Evolutionary conservation across 2,329 filamentous ascomycete species (phyloP), one percentile per base, ranked within the genome.

Genomic region (Zarea fungicola): DNA sequence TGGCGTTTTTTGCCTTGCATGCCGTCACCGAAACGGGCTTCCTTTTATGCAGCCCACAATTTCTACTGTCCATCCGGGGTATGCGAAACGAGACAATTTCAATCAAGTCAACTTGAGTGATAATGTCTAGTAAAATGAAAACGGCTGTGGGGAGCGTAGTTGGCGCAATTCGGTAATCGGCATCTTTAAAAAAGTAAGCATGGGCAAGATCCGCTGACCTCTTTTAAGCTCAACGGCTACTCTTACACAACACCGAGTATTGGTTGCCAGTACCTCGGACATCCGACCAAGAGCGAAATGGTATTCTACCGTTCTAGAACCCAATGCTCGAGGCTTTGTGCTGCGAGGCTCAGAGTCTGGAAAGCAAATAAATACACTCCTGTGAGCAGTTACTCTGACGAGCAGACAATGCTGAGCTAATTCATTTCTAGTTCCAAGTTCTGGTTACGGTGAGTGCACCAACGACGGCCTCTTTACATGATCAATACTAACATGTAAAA

Each of bases 401-500:
- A n/a, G 14, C 18, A 23, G n/a, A 39, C 4, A 5, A 6, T 28
- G 6, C 11, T 21, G 10, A 7, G 21, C 44, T 51, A 44, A 44
- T 23, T 6, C 6, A 10, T 23, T 1, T 32, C 11, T n/a, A 51
- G 49, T 9, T 49, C 50, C 21, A 49, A 48, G 34, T 43, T 46
- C 28, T 49, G 45, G 43, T 37, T 49, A 16, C 29, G 36, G 44
- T 54, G n/a, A 23, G 31, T 23, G 19, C 18, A 10, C 14, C 10
- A 13, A n/a, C 14, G 9, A 14, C n/a, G n/a, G n/a, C n/a, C n/a
- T n/a, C n/a, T 8, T 2, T 22, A 6, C 25, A 6, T 9, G 19
- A 32, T 2, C 22, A 5, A 23, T 21, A n/a, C 41, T 42, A 19
- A 42, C 45, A 45, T 31, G 21, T 35, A 13, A 3, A 28, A 71